phyloP scores from a whole-genome alignment of 495 filamentous ascomycete genomes.

The Trypethelium eluteriae region DNA sequence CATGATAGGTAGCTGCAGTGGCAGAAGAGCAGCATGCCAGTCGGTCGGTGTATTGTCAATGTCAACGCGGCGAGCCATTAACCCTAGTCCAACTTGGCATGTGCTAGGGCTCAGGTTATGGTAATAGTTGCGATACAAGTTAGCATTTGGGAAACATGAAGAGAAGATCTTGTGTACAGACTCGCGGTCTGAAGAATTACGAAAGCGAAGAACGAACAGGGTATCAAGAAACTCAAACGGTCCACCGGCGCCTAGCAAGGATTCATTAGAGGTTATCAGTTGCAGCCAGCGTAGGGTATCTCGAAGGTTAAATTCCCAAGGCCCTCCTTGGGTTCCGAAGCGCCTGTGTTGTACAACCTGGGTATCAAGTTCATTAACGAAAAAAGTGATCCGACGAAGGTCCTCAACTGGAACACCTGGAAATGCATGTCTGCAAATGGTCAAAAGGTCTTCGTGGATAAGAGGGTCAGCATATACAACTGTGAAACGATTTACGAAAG shows the following conservation, averaged over 20 bases:
- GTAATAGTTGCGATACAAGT: constrained; percentile 40
- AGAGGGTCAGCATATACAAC: constrained; percentile 94
- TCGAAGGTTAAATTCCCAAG: constrained; percentile 96
- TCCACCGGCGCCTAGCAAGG: constrained; percentile 45
- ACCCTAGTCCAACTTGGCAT: constrained; percentile 73
- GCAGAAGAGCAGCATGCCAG: background rate
- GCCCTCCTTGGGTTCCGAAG: constrained; percentile 74
- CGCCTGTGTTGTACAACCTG: constrained; percentile 55
- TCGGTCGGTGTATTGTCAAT: background rate
- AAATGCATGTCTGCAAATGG: constrained; percentile 73
- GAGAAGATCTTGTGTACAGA: constrained; percentile 58
- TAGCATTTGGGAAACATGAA: constrained; percentile 42
- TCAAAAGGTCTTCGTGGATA: constrained; percentile 65
- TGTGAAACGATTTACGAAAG: constrained; percentile 96
- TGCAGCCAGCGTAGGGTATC: constrained; percentile 87
- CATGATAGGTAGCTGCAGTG: constrained; percentile 52
- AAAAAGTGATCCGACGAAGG: constrained; percentile 60
- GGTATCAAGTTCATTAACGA: constrained; percentile 68
- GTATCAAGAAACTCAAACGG: constrained; percentile 67
- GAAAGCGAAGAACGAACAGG: constrained; percentile 83
- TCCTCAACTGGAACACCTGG: constrained; percentile 49
- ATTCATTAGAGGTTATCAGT: constrained; percentile 51
- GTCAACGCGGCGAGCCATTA: constrained; percentile 49
- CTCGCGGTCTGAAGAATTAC: constrained; percentile 57
- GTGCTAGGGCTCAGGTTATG: constrained; percentile 60